Percentiles rank a stretch among this genome's conserved stretches.
Conservation (phyloP, 2,329 filamentous ascomycete species). For the Colletotrichum caudatum region DNA sequence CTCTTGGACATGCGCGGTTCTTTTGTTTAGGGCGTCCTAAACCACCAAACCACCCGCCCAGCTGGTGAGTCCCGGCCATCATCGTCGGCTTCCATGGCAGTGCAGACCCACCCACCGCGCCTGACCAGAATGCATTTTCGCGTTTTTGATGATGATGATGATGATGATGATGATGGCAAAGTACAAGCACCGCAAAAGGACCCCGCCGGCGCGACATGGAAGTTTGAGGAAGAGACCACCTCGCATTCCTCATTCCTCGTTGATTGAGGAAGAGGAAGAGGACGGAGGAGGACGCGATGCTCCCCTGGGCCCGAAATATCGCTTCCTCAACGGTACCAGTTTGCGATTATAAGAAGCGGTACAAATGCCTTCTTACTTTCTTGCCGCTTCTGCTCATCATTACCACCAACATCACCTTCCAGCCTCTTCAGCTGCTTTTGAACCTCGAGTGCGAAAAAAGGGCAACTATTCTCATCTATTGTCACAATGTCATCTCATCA, state of each 20-base stretch:
- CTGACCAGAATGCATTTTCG: no score
- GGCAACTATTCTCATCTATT: background rate
- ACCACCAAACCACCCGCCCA: background rate
- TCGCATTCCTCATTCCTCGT: background rate
- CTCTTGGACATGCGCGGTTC: background rate
- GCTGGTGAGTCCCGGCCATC: background rate
- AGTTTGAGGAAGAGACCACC: background rate
- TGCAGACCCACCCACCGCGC: background rate
- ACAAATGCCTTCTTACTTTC: background rate
- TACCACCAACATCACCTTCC: no score
- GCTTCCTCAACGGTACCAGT: background rate
- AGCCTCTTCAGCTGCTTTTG: background rate
- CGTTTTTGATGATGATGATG: no score
- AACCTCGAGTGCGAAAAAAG: background rate
- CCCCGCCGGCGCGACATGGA: background rate
- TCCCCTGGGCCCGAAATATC: background rate
- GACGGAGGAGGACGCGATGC: background rate
- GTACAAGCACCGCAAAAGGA: constrained; percentile 7
- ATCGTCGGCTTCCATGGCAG: background rate
- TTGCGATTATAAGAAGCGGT: background rate
- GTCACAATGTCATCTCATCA: constrained; percentile 21
- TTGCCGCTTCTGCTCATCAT: background rate
- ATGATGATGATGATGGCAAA: no score
- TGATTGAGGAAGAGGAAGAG: constrained; percentile 9
- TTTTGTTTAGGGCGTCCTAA: background rate